These are phyloP conservation scores for Luffa aegyptiaca DNA, from an alignment of 306 rosid genomes.

Conservation along the genomic window DNA sequence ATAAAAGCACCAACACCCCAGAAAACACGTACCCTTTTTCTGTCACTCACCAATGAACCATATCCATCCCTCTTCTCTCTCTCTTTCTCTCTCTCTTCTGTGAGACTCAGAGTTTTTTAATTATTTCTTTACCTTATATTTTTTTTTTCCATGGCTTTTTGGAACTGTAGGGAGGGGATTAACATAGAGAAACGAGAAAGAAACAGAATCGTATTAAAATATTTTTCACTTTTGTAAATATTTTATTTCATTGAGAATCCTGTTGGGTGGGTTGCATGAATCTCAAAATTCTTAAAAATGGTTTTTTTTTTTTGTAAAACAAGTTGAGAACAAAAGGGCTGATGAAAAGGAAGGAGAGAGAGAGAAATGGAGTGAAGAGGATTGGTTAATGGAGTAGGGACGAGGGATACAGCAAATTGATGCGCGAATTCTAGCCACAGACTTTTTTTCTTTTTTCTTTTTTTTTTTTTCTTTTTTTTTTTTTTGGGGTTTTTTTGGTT, in stretches of 20 bases:
- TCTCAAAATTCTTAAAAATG: neutral
- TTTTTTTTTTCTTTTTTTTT: neutral
- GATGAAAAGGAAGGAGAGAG: slow-evolving; percentile 16
- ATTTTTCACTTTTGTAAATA: neutral
- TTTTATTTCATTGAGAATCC: neutral
- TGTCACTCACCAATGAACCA: slow-evolving; percentile 17
- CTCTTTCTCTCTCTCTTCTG: neutral
- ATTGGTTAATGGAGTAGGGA: slow-evolving; percentile 30
- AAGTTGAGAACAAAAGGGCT: slow-evolving; percentile 30
- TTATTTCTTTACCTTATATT: slow-evolving; percentile 24
- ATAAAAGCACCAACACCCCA: neutral
- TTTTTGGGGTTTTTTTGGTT: neutral
- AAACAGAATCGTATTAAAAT: neutral
- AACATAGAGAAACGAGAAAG: neutral
- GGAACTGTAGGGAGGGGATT: neutral
- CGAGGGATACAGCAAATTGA: slow-evolving; percentile 44
- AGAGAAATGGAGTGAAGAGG: slow-evolving; percentile 21
- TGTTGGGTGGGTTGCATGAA: neutral
- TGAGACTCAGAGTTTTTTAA: neutral
- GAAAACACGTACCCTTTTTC: slow-evolving; percentile 6
- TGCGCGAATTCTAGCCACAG: slow-evolving; percentile 57
- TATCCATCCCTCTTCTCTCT: slow-evolving; percentile 6
- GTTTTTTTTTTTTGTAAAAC: slow-evolving; percentile 13
- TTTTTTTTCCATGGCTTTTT: neutral
- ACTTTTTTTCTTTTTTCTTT: slow-evolving; percentile 18